Conservation (phyloP, 345 rosid genomes). For the Triadica sebifera region DNA sequence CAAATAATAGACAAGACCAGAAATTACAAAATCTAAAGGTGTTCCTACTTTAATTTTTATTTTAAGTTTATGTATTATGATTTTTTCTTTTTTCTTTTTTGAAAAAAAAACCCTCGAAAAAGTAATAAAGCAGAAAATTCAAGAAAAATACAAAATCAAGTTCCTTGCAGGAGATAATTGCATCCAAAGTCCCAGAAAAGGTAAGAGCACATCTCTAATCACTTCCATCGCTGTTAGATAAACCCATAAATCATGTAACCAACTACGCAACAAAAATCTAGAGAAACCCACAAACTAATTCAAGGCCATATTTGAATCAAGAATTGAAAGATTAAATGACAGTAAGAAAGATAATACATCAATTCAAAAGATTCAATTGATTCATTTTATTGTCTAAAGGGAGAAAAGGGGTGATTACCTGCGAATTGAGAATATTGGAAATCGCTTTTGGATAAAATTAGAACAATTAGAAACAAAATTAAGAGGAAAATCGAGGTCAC, state of each 20-base stretch:
- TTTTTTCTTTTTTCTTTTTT: no score
- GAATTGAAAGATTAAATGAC: background rate
- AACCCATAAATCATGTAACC: background rate
- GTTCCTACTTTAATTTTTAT: background rate
- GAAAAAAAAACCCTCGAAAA: background rate
- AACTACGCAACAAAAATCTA: background rate
- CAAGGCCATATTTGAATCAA: background rate
- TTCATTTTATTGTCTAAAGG: background rate
- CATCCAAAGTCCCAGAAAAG: background rate
- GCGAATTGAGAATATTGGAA: background rate
- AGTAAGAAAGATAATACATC: background rate
- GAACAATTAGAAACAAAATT: constrained; percentile 1
- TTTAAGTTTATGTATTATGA: background rate
- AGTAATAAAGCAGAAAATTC: background rate
- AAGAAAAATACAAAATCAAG: background rate
- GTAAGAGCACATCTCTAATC: background rate
- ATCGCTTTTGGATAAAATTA: background rate
- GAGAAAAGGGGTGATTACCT: background rate
- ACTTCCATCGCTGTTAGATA: background rate
- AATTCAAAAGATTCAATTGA: background rate
- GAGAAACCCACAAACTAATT: background rate
- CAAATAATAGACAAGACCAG: no score
- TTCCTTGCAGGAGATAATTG: background rate
- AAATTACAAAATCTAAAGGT: background rate
- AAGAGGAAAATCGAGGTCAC: constrained; percentile 24